phyloP scores from a whole-genome alignment of 768 basidiomycete genomes.

The Lactifluus pinguis region DNA sequence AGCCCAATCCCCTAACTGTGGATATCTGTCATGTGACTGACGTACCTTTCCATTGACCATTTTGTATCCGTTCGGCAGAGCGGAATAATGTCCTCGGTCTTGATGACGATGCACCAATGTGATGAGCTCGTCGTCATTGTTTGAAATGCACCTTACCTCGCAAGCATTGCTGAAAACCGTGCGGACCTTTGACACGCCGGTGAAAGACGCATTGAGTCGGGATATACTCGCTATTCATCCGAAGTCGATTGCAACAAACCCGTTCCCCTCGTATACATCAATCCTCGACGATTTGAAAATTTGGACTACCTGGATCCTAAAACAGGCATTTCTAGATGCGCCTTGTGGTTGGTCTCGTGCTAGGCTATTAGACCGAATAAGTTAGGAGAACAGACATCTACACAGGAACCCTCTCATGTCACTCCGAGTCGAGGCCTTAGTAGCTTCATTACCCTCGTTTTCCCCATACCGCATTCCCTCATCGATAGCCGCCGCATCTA shows the following conservation, averaged over 20 bases:
- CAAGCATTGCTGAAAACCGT: background rate
- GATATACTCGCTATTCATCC: conserved; percentile 94
- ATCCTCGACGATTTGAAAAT: conserved; percentile 63
- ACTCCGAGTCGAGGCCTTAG: too few relatives aligned
- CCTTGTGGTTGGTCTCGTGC: conserved; percentile 74
- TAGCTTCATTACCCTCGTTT: too few relatives aligned
- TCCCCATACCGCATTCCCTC: too few relatives aligned
- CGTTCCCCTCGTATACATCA: background rate
- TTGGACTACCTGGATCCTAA: conserved; percentile 72
- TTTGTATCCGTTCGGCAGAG: too few relatives aligned
- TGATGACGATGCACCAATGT: conserved; percentile 80
- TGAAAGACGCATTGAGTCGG: conserved; percentile 82
- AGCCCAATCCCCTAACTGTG: too few relatives aligned
- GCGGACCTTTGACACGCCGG: conserved; percentile 84
- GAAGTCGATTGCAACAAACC: conserved; percentile 75
- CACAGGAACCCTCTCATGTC: too few relatives aligned
- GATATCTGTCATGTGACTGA: too few relatives aligned
- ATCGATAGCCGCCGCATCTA: too few relatives aligned
- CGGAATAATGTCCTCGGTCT: conserved; percentile 73
- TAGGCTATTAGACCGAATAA: conserved; percentile 22
- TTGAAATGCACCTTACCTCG: background rate
- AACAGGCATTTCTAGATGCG: conserved; percentile 87
- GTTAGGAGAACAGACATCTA: too few relatives aligned
- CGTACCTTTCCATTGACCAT: too few relatives aligned
- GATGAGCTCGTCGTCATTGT: conserved; percentile 35